A percentile compares a stretch with the other conserved stretches of the same genome.
These are phyloP conservation scores for Dactylellina parvicollis DNA, from an alignment of 2,329 filamentous ascomycete species.

Conservation along the genomic window DNA sequence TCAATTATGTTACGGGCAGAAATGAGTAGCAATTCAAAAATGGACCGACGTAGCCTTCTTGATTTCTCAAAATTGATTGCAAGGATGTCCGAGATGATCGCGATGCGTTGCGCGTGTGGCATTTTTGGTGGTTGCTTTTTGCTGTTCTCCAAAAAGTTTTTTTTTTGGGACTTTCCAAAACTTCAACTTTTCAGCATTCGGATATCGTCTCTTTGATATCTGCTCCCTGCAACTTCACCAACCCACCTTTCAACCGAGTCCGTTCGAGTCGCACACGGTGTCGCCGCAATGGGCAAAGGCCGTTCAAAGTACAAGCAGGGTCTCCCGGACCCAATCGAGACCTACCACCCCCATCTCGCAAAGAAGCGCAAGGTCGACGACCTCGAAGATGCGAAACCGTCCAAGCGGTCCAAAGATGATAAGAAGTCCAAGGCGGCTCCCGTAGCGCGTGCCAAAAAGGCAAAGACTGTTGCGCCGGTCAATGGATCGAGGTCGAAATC, in stretches of 20 bases:
- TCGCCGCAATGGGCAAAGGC: constrained; percentile 79
- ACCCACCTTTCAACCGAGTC: constrained; percentile 9
- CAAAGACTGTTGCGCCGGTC: constrained; percentile 16
- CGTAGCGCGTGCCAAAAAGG: constrained; percentile 49
- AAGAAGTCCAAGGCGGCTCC: constrained; percentile 47
- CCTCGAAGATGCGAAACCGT: constrained; percentile 60
- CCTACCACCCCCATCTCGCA: constrained; percentile 70
- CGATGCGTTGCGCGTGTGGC: constrained; percentile 46
- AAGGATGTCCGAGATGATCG: too few species aligned
- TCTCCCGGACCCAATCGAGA: constrained; percentile 82
- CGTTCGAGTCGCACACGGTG: constrained; percentile 19
- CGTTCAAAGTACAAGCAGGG: constrained; percentile 97
- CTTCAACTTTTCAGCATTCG: neutral
- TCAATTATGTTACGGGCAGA: too few species aligned
- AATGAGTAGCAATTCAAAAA: too few species aligned
- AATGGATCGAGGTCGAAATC: constrained; percentile 33
- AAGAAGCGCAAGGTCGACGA: constrained; percentile 81
- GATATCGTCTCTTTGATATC: neutral
- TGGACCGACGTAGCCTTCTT: too few species aligned
- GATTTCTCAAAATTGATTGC: too few species aligned
- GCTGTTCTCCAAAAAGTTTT: constrained; percentile 15
- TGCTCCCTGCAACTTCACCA: constrained; percentile 3
- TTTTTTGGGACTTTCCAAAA: constrained; percentile 18
- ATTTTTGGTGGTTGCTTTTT: constrained; percentile 27
- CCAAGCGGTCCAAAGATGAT: constrained; percentile 60